Evolutionary conservation across 306 rosid species (phyloP).

Genomic region (Trichosanthes truncata): DNA sequence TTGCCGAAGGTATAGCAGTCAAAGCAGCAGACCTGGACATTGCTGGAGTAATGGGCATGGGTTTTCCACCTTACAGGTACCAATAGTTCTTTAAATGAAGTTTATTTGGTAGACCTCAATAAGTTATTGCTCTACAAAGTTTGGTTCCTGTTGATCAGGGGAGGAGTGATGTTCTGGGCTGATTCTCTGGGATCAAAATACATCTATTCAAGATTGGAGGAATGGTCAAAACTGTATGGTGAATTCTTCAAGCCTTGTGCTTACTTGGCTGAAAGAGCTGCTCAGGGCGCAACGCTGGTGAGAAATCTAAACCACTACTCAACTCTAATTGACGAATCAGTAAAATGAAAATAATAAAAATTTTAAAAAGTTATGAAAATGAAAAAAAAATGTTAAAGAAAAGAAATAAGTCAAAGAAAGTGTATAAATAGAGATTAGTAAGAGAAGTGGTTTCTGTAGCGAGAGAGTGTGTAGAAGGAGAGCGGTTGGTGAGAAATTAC

Average conservation of each 20-base stretch:
- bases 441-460: neutral
- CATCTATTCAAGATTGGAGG: conserved; percentile 66
- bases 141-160: conserved; percentile 38
- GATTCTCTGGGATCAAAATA: conserved; percentile 88
- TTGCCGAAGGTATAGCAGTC: conserved; percentile 84
- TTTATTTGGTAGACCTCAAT: neutral
- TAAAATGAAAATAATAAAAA: neutral
- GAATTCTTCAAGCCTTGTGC: conserved; percentile 87
- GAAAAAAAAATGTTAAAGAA: neutral
- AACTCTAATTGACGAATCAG: neutral
- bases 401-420: neutral
- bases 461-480: neutral
- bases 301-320: conserved; percentile 19
- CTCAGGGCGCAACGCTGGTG: conserved; percentile 74
- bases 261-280: conserved; percentile 88
- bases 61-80: conserved; percentile 96
- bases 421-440: neutral
- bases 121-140: neutral
- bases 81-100: neutral
- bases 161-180: conserved; percentile 94
- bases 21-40: conserved; percentile 91
- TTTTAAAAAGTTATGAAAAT: neutral
- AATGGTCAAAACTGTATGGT: conserved; percentile 69
- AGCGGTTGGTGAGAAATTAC: neutral
- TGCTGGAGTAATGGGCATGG: conserved; percentile 87